Base-by-base conservation (phyloP, 2,329 filamentous ascomycete genomes). In the Aureobasidium sp. region DNA sequence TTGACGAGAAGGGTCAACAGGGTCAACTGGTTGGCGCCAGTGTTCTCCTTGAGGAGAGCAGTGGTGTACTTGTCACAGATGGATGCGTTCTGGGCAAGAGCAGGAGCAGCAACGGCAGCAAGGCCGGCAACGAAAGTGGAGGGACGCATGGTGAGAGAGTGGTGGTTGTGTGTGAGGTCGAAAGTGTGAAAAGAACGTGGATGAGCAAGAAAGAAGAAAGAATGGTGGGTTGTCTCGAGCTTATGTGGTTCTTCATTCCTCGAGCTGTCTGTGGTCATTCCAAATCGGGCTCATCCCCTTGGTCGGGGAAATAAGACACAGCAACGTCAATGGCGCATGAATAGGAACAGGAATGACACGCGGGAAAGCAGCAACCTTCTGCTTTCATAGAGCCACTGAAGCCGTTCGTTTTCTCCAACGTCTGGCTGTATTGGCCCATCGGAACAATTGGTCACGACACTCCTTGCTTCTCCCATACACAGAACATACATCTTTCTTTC, bases 41-140 rank as follows among this genome's bases (percentile, higher is more conserved):
- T 85, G 75, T 85, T 86, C 42, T 83, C 76, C 70, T 77, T 81
- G 60, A 86, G 75, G 12, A 86, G 71, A n/a, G 80, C 79, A 3
- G 76, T 83, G 37, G 84, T 85, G 73, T 87, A 87, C 72, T 85
- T 84, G 74, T 86, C 84, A 72, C 84, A 87, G 67, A 87, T 81
- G 63, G 81, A 78, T 2, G 70, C 77, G 67, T 81, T 78, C 70
- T 83, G 79, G 41, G 69, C 69, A 56, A 63, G 31, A 48, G 65
- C 67, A 25, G 63, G 49, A 44, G 64, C 64, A 58, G 69, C 67
- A 60, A 34, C 48, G 61, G 65, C 65, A 42, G 67, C 66, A 47
- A 69, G 60, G 59, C 63, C 53, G 63, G 65, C 55, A 60, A 63
- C 27, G 56, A 63, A 52, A 39, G 62, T 63, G 34, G 62, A 59